Base-by-base conservation (phyloP, 2,329 filamentous ascomycete species). In the Rhexocercosporidium sp. region DNA sequence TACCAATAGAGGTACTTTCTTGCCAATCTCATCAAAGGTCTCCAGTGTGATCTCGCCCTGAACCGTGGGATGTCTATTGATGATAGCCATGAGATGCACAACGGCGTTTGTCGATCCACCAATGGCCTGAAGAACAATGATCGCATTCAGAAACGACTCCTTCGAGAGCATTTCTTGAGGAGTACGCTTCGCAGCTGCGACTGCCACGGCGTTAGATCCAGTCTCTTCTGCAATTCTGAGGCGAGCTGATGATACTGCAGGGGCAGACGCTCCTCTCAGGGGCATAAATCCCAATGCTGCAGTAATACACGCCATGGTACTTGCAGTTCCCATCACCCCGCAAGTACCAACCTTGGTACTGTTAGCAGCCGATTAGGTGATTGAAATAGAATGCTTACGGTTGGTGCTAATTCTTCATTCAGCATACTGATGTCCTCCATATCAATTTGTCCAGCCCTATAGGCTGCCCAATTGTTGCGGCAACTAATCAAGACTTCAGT, bases 381-480 rank as follows among this genome's bases (percentile, higher is more conserved):
- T 12, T 34, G 20, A 25, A 34, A 18, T 7, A 9, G 0, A 9
- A n/a, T 53, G 74, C 83, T 71, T 75, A 88, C 88, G 0, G 90
- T 92, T 0, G 91, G 90, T 0, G 90, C 90, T 8, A 93, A 81
- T 72, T 93, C 90, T 54, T 92, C 89, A 69, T 92, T 93, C 31
- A 93, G 83, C 2, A 82, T 86, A 0, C 85, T 82, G 27, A 93
- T 92, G 66, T 92, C 90, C 75, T 93, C 90, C 1, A 93, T 86
- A 69, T 92, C 90, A 8, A 92, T 84, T 6, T 83, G 81, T 0
- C 88, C 88, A 0, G 88, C 90, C 20, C 90, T 81, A 65, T 86
- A 93, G 0, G 82, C 84, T 0, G 90, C 90, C 91, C 91, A 93
- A 69, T 91, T 92, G 73, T 87, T 91, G 12, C 91, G 82, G 66